Percentiles rank a stretch among this genome's conserved stretches.
These are phyloP conservation scores for Kazachstania psychrophila DNA, from an alignment of 805 yeast species.

Conservation along the genomic window DNA sequence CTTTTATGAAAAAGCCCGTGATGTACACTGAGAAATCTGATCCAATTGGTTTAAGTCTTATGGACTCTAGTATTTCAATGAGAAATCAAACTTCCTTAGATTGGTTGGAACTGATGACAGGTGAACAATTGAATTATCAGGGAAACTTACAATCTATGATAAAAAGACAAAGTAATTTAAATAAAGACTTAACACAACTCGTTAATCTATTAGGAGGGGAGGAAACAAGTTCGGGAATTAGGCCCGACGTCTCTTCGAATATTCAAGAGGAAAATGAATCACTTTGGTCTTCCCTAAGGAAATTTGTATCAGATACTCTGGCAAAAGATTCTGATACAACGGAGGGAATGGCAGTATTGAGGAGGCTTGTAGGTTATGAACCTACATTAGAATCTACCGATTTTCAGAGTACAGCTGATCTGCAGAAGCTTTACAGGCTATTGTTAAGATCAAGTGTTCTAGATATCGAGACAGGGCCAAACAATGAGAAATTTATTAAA, in stretches of 20 bases:
- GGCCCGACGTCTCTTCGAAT: background rate
- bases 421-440: conserved; percentile 12
- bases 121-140: conserved; percentile 3
- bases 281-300: conserved; percentile 8
- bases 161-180: conserved; percentile 12
- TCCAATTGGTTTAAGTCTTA: conserved; percentile 25
- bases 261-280: conserved; percentile 5
- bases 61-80: conserved; percentile 9
- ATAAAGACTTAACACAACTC: conserved; percentile 12
- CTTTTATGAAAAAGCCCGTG: conserved; percentile 19
- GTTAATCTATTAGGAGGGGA: conserved; percentile 6
- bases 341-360: conserved; percentile 6
- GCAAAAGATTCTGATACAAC: conserved; percentile 4
- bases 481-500: conserved; percentile 5
- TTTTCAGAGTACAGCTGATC: conserved; percentile 7
- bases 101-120: conserved; percentile 6
- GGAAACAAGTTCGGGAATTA: too few relatives aligned
- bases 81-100: conserved; percentile 14
- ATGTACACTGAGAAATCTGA: conserved; percentile 27
- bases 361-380: conserved; percentile 15
- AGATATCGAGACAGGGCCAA: background rate
- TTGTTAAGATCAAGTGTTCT: conserved; percentile 7
- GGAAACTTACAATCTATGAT: conserved; percentile 6
- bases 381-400: conserved; percentile 10
- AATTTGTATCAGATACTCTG: conserved; percentile 10